Base-by-base conservation (phyloP, 75 land plant species). In the Azolla pinnata region DNA sequence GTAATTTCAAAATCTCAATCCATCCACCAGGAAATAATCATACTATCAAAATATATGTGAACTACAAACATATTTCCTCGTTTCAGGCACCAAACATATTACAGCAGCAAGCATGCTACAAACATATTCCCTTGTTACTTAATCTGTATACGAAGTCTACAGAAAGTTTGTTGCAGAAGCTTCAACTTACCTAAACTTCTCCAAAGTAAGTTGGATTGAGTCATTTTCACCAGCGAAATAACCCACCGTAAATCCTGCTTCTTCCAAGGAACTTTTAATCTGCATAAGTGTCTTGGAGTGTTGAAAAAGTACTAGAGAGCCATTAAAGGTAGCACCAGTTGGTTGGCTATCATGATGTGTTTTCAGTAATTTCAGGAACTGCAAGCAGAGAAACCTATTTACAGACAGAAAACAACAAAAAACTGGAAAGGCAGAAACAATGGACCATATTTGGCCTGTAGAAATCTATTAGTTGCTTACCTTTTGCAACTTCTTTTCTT, bases 181-280 rank as follows among this genome's bases (percentile, higher is more conserved):
- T 5, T 35, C 54, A 26, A 16, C 54, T 3, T 52, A 52, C 54
- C 54, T 52, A 27, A 52, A 52, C 27, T 52, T 26, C 54, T 52
- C 54, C 29, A 23, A 2, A 26, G 24, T 2, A 52, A 52, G 54
- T 10, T 23, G 2, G 12, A 4, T 24, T 19, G 2, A 1, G 29
- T 52, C 29, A 46, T 17, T 46, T 2, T 48, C 18, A 12, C 4
- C 28, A 2, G 24, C 24, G 14, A 27, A 2, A 2, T 23, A 4
- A 52, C 28, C 54, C 9, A 52, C 54, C 29, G 54, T 2, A 25
- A 19, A 52, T 9, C 29, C 54, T 52, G 10, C 50, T 20, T 23
- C 14, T 52, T 52, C 25, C 27, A 52, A 25, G 25, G 4, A 25
- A 26, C 4, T 12, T 52, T 52, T 52, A 1, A 52, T 29, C 2